Evolutionary conservation across 2,329 filamentous ascomycete genomes (phyloP).

Genomic region (Rasamsonia emersonii): DNA sequence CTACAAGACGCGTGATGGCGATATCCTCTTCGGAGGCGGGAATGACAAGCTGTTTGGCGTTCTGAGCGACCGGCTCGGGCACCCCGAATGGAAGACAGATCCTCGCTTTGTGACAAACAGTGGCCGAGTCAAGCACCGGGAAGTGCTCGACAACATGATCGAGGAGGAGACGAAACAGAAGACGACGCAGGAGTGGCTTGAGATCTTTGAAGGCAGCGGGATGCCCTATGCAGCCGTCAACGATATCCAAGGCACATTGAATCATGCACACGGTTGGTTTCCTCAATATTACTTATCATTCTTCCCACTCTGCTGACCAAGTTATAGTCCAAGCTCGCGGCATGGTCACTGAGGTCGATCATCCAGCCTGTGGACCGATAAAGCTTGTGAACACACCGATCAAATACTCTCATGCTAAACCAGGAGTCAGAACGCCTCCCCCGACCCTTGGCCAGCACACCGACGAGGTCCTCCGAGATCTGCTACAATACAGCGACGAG

Average conservation of each 20-base stretch:
- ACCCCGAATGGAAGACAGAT: constrained; percentile 51
- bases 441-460: constrained; percentile 85
- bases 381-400: constrained; percentile 90
- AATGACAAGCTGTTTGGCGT: constrained; percentile 56
- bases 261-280: constrained; percentile 67
- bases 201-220: constrained; percentile 77
- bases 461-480: constrained; percentile 58
- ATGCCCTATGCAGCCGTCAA: constrained; percentile 95
- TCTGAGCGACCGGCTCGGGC: constrained; percentile 48
- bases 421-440: constrained; percentile 66
- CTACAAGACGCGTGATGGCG: constrained; percentile 57
- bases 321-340: constrained; percentile 56
- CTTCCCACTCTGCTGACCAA: background rate
- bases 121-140: constrained; percentile 57
- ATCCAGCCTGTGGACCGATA: constrained; percentile 72
- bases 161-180: constrained; percentile 64
- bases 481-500: constrained; percentile 52
- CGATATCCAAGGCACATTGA: constrained; percentile 75
- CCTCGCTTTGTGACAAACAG: constrained; percentile 51
- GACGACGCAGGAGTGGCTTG: constrained; percentile 82
- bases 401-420: constrained; percentile 79
- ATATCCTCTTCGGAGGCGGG: constrained; percentile 55
- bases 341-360: constrained; percentile 86
- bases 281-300: background rate
- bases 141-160: constrained; percentile 67